Conservation (phyloP, 1,139 yeast species). For the Suhomyces chickasaworum region DNA sequence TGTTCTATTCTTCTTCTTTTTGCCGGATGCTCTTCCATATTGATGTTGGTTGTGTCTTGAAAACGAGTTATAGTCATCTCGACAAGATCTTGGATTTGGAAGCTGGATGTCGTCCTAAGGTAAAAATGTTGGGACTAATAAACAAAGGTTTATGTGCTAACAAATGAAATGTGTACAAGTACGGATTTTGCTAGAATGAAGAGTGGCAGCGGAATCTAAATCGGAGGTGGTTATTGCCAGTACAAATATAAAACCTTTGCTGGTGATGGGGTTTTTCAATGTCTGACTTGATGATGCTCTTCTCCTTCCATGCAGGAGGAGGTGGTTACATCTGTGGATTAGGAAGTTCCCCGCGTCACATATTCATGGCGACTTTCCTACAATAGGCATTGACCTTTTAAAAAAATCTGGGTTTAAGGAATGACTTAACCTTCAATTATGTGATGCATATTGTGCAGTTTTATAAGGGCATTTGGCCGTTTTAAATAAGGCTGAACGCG, state of each 20-base stretch:
- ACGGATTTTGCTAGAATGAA: background rate
- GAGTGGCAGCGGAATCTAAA: background rate
- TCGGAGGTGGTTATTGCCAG: background rate
- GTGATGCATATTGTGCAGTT: background rate
- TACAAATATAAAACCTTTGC: background rate
- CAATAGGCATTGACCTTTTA: background rate
- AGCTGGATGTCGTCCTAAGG: background rate
- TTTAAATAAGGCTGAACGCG: background rate
- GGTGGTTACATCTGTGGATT: background rate
- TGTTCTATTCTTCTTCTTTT: slow-evolving; percentile 17
- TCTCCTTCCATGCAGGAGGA: slow-evolving; percentile 3
- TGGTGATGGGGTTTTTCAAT: slow-evolving; percentile 1
- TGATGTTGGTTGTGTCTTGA: background rate
- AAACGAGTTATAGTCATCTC: background rate
- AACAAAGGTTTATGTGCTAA: background rate
- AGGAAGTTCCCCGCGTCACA: slow-evolving; percentile 1
- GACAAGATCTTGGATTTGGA: background rate
- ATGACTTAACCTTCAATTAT: background rate
- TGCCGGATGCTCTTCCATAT: slow-evolving; percentile 2
- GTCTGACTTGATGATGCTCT: background rate
- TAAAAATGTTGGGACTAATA: background rate
- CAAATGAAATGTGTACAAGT: background rate
- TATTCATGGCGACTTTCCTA: background rate
- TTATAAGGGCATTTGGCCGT: background rate
- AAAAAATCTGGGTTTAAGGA: background rate